These are phyloP conservation scores for Rhodotorula mucilaginosa DNA, from an alignment of 1,284 basidiomycete genomes.

Conservation along the genomic window DNA sequence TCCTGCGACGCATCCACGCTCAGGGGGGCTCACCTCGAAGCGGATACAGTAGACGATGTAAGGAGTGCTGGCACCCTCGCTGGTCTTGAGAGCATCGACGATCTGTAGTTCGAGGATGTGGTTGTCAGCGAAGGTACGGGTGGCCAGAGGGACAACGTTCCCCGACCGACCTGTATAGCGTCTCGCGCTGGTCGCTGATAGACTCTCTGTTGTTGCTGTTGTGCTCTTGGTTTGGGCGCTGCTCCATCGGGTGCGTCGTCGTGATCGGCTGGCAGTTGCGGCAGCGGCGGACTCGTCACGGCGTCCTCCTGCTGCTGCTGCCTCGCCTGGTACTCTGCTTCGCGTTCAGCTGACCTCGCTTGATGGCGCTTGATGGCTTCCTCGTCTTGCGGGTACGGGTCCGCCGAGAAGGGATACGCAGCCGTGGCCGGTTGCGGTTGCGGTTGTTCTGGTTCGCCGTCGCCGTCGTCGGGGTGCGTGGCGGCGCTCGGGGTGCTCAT, in stretches of 20 bases:
- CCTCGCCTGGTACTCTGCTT: neutral
- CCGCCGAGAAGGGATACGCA: constrained; percentile 26
- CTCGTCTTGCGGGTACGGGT: constrained; percentile 15
- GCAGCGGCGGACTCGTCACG: constrained; percentile 11
- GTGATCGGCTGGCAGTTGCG: neutral
- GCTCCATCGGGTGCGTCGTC: neutral
- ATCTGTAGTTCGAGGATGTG: constrained; percentile 58
- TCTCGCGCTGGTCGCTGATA: constrained; percentile 18
- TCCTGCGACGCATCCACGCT: neutral
- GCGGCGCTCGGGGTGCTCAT: neutral
- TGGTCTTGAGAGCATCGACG: constrained; percentile 91
- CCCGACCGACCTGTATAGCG: constrained; percentile 23
- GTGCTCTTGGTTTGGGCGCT: neutral
- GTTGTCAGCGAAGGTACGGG: neutral
- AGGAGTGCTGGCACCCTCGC: constrained; percentile 72
- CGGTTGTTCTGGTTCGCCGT: neutral
- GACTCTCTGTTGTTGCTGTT: neutral
- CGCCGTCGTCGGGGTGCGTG: neutral
- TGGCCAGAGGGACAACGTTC: neutral
- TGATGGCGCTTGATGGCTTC: constrained; percentile 2
- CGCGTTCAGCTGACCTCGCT: neutral
- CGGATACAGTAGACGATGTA: constrained; percentile 95
- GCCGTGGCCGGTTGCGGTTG: neutral
- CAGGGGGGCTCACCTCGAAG: constrained; percentile 67
- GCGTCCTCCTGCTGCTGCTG: neutral